phyloP scores from a whole-genome alignment of 495 filamentous ascomycete species.

The Alectoria sarmentosa region DNA sequence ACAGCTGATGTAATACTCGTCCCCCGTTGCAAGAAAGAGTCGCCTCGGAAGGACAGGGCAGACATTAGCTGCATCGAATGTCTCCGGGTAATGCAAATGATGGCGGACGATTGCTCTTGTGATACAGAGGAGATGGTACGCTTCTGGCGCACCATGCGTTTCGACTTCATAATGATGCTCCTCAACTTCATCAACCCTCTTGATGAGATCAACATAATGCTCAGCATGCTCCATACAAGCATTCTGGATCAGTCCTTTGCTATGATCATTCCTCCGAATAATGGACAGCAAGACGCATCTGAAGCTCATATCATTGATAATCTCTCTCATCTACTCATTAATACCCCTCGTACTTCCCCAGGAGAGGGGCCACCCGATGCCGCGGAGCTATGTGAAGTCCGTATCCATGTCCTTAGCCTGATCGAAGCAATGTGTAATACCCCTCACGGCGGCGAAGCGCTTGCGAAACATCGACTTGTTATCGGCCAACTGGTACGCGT shows the following conservation, averaged over 20 bases:
- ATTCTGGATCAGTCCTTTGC: conserved; percentile 52
- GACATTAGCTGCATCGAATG: conserved; percentile 51
- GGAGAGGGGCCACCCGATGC: conserved; percentile 42
- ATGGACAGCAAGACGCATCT: conserved; percentile 44
- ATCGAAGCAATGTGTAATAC: conserved; percentile 42
- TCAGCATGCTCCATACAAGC: conserved; percentile 54
- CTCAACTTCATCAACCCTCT: conserved; percentile 52
- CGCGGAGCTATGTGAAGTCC: conserved; percentile 47
- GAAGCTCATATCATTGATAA: conserved; percentile 57
- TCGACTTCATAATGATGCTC: conserved; percentile 59
- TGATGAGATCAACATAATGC: conserved; percentile 49
- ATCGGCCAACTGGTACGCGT: conserved; percentile 54
- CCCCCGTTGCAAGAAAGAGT: conserved; percentile 44
- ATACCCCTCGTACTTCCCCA: conserved; percentile 43
- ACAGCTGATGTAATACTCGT: conserved; percentile 53
- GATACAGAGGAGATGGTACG: conserved; percentile 35
- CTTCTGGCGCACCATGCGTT: conserved; percentile 56
- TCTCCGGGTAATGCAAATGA: conserved; percentile 49
- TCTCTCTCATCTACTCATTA: conserved; percentile 52
- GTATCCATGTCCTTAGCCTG: conserved; percentile 49
- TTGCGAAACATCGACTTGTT: conserved; percentile 48
- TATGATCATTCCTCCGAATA: conserved; percentile 44
- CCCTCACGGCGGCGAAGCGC: conserved; percentile 43
- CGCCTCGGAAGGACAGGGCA: conserved; percentile 38
- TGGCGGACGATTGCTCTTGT: conserved; percentile 46